phyloP scores from a whole-genome alignment of 192 early-diverging fungal genomes.

The Coemansia sp. region DNA sequence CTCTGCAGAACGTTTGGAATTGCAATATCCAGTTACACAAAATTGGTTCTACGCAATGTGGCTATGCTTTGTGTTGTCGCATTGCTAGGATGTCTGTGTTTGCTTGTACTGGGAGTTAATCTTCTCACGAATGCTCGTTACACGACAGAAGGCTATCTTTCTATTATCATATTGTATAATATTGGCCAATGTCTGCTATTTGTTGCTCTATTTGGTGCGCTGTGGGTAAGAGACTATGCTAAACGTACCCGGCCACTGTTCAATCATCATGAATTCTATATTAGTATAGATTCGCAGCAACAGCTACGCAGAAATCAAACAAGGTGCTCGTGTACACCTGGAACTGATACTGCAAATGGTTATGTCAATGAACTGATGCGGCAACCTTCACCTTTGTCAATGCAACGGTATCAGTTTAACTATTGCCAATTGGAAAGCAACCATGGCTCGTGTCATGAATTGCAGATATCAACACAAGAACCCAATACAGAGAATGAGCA shows the following conservation, averaged over 20 bases:
- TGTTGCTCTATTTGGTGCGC: conserved; percentile 23
- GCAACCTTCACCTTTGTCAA: neutral
- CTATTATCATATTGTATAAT: conserved; percentile 20
- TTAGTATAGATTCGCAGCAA: conserved; percentile 3
- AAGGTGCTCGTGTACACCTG: neutral
- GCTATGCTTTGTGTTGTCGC: conserved; percentile 16
- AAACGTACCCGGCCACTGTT: conserved; percentile 30
- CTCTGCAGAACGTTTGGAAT: conserved; percentile 27
- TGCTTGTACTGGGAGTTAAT: conserved; percentile 5
- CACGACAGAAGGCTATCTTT: conserved; percentile 10
- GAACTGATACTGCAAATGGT: neutral
- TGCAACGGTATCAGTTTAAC: neutral
- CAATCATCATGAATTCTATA: conserved; percentile 28
- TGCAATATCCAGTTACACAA: conserved; percentile 38
- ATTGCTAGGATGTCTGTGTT: conserved; percentile 28
- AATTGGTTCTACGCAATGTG: conserved; percentile 27
- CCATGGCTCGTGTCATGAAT: no score
- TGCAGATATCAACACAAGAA: no score
- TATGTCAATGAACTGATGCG: neutral
- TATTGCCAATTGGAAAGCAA: no score
- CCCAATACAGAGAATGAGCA: no score
- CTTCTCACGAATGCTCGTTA: conserved; percentile 17
- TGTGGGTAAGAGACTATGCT: conserved; percentile 38
- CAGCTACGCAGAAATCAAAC: neutral
- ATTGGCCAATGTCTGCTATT: conserved; percentile 34